A percentile compares a stretch with the other conserved stretches of the same genome.
Evolutionary conservation across 225 moss, liverwort and hornwort species (phyloP).

Genomic region (Climacium dendroides): DNA sequence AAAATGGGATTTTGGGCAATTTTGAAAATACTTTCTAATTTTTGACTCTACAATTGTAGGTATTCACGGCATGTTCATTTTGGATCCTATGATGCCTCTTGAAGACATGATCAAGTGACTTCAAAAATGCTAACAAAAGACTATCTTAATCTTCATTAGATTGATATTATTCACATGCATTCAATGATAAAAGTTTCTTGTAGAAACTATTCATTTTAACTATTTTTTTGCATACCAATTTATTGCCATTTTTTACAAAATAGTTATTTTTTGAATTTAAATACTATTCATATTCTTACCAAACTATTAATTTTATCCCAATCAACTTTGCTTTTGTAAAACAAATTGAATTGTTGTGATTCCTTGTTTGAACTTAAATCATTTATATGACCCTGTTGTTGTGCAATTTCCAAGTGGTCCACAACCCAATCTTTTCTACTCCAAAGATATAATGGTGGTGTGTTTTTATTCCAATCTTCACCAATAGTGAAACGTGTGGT

Average conservation of each 20-base stretch:
- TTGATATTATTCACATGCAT: neutral
- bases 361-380: neutral
- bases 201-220: no score
- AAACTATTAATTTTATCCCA: neutral
- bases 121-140: neutral
- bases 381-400: neutral
- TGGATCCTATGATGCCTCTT: rapidly evolving
- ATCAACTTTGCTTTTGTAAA: neutral
- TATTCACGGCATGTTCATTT: rapidly evolving
- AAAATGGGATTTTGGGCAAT: rapidly evolving
- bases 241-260: rapidly evolving
- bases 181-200: neutral
- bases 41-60: neutral
- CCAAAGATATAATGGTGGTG: conserved; percentile 36
- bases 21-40: neutral
- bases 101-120: no score
- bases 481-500: neutral
- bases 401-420: conserved; percentile 21
- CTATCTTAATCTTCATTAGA: neutral
- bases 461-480: conserved; percentile 38
- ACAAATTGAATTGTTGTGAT: neutral
- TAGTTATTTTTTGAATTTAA: neutral
- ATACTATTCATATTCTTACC: neutral
- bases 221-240: neutral
- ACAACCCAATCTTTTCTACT: conserved; percentile 25